A percentile compares a stretch with the other conserved stretches of the same genome.
These are phyloP conservation scores for Eutrema heterophyllum DNA, from an alignment of 345 rosid species.

Conservation along the genomic window DNA sequence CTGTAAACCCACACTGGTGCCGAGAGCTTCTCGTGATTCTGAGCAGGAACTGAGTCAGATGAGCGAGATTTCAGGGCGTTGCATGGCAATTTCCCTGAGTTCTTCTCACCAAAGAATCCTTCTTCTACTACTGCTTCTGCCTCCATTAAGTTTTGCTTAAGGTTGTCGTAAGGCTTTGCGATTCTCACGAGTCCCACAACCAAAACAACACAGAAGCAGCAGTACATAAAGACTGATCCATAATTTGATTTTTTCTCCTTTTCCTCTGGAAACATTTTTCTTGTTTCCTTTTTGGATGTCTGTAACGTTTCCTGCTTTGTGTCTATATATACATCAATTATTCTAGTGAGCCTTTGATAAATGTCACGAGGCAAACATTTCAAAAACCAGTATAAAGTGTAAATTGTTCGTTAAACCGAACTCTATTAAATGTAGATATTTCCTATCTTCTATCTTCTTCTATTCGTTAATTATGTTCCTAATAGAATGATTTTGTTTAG, in stretches of 20 bases:
- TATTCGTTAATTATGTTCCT: too few species aligned
- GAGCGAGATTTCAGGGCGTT: not conserved
- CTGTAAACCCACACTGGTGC: not conserved
- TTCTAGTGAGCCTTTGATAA: not conserved
- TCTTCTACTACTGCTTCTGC: not conserved
- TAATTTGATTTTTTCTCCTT: not conserved
- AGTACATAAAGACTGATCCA: conserved; percentile 2
- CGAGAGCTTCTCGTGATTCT: not conserved
- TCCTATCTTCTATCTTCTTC: too few species aligned
- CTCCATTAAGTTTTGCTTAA: not conserved
- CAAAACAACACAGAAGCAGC: not conserved
- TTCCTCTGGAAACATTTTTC: not conserved
- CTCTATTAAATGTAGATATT: too few species aligned
- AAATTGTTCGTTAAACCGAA: not conserved
- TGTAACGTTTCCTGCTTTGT: not conserved
- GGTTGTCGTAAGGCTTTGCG: not conserved
- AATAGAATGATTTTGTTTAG: too few species aligned
- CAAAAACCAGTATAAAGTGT: too few species aligned
- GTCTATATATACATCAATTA: not conserved
- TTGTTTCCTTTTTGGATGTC: not conserved
- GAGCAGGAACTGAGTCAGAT: not conserved
- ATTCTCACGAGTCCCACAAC: not conserved
- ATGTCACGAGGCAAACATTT: not conserved
- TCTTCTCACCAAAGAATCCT: not conserved
- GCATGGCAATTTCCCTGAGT: not conserved